These are phyloP conservation scores for Sextonia rubra DNA, from an alignment of 164 flowering plant species.

Conservation along the genomic window DNA sequence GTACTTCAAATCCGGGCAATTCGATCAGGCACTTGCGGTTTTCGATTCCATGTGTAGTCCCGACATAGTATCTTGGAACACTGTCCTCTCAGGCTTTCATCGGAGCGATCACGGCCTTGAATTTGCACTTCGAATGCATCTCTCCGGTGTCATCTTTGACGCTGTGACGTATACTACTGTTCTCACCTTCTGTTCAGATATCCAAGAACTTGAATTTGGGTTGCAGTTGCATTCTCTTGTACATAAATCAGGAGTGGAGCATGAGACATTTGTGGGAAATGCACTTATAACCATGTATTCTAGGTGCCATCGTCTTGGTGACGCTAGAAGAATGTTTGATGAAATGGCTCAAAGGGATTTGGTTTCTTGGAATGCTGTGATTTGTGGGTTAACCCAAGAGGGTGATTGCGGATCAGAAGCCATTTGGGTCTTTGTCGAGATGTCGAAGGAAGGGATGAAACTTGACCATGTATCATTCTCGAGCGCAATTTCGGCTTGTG, in stretches of 20 bases:
- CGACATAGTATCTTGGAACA: constrained; percentile 81
- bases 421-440: constrained; percentile 39
- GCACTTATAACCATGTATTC: constrained; percentile 67
- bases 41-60: constrained; percentile 42
- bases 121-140: constrained; percentile 56
- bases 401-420: constrained; percentile 55
- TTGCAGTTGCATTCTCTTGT: constrained; percentile 53
- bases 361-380: constrained; percentile 82
- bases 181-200: constrained; percentile 53
- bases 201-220: constrained; percentile 47
- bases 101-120: constrained; percentile 37
- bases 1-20: constrained; percentile 54
- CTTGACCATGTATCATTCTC: constrained; percentile 75
- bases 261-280: constrained; percentile 75
- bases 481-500: constrained; percentile 67
- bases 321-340: constrained; percentile 58
- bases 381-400: constrained; percentile 71
- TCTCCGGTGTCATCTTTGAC: constrained; percentile 61
- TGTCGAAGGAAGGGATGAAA: constrained; percentile 52
- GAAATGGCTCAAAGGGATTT: constrained; percentile 60
- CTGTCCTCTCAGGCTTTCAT: constrained; percentile 62
- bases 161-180: constrained; percentile 53
- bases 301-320: constrained; percentile 35
- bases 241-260: constrained; percentile 43
- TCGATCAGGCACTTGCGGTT: constrained; percentile 39